phyloP scores from a whole-genome alignment of 2,329 filamentous ascomycete genomes.

The Fusarium sp. region DNA sequence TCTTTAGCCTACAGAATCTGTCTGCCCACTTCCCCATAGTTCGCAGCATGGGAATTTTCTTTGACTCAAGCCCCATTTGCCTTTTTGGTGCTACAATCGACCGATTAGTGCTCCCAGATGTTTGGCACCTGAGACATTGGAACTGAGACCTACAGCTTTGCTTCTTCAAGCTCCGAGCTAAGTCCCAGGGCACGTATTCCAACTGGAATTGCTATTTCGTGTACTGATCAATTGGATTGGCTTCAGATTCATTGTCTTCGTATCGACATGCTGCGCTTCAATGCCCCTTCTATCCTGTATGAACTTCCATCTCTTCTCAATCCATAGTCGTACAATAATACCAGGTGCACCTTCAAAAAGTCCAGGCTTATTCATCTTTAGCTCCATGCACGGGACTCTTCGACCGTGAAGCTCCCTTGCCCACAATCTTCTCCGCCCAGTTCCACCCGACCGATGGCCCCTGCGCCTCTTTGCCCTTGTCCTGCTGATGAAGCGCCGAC shows the following conservation, averaged over 20 bases:
- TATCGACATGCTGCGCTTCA: neutral
- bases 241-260: conserved; percentile 6
- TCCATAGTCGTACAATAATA: conserved; percentile 14
- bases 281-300: conserved; percentile 33
- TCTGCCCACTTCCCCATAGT: conserved; percentile 19
- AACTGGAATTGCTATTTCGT: neutral
- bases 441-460: conserved; percentile 52
- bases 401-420: conserved; percentile 48
- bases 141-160: conserved; percentile 27
- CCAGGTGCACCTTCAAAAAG: neutral
- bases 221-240: neutral
- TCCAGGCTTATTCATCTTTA: conserved; percentile 10
- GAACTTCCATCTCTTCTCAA: conserved; percentile 4
- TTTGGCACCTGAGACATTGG: conserved; percentile 24
- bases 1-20: conserved; percentile 2
- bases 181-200: neutral
- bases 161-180: conserved; percentile 11
- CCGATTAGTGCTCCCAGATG: conserved; percentile 6
- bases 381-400: conserved; percentile 42
- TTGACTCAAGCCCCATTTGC: neutral
- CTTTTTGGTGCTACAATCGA: neutral
- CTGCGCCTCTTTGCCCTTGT: conserved; percentile 37
- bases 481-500: conserved; percentile 21
- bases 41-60: neutral
- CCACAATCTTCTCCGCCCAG: conserved; percentile 65